These are phyloP conservation scores for Sugiyamaella castrensis DNA, from an alignment of 1,139 yeast genomes.

Conservation along the genomic window DNA sequence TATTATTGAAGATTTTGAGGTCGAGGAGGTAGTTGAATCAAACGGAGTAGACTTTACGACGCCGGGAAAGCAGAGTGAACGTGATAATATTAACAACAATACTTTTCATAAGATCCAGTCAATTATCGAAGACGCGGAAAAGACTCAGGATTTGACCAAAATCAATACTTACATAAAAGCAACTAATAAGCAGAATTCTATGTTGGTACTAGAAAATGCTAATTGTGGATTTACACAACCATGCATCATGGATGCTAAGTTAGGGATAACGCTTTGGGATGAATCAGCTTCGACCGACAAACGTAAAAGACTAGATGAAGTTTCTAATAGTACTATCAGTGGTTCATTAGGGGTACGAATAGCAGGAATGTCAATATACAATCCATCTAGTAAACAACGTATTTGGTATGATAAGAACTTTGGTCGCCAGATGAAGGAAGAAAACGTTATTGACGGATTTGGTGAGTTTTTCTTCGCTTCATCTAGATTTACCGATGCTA, in stretches of 20 bases:
- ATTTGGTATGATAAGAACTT: constrained; percentile 57
- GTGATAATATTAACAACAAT: no score
- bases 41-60: no score
- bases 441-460: constrained; percentile 50
- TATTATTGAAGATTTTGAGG: not conserved
- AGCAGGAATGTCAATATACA: constrained; percentile 78
- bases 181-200: constrained; percentile 24
- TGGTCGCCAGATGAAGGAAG: constrained; percentile 56
- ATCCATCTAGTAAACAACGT: constrained; percentile 36
- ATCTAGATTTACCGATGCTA: not conserved
- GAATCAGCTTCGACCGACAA: constrained; percentile 54
- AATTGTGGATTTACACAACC: constrained; percentile 63
- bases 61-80: no score
- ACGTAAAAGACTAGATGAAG: constrained; percentile 55
- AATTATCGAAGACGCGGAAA: constrained; percentile 16
- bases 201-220: constrained; percentile 71
- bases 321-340: constrained; percentile 71
- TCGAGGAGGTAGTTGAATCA: not conserved
- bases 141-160: constrained; percentile 16
- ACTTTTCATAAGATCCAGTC: constrained; percentile 1
- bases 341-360: constrained; percentile 72
- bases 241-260: constrained; percentile 74
- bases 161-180: constrained; percentile 13
- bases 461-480: constrained; percentile 46
- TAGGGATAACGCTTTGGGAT: constrained; percentile 73